These are phyloP conservation scores for Geranomyces variabilis DNA, from an alignment of 192 early-diverging fungal species.

Conservation along the genomic window DNA sequence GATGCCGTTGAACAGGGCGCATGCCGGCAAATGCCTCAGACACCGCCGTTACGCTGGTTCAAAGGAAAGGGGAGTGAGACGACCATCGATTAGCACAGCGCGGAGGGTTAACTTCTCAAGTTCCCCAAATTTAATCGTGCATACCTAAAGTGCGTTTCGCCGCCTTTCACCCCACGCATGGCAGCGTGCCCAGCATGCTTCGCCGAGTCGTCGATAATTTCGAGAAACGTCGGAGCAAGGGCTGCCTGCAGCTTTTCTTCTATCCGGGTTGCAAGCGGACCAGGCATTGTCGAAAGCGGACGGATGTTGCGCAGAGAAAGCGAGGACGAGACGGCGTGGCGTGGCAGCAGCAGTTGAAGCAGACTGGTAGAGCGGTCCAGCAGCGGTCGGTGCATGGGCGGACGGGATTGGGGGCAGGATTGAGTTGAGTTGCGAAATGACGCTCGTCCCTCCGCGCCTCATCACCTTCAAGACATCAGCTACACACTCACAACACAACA, in stretches of 20 bases:
- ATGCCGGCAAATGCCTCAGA: conserved; percentile 69
- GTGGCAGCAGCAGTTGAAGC: too few species aligned
- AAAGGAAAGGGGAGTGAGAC: too few species aligned
- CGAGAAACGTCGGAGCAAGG: conserved; percentile 61
- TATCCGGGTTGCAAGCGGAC: conserved; percentile 22
- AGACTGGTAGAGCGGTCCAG: too few species aligned
- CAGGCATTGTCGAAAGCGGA: conserved; percentile 9
- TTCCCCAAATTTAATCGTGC: neutral
- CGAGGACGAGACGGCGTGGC: too few species aligned
- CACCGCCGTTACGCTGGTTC: conserved; percentile 64
- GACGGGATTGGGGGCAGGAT: too few species aligned
- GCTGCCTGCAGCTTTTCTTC: conserved; percentile 43
- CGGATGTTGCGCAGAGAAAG: too few species aligned
- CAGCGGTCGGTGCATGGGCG: too few species aligned
- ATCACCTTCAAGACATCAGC: neutral
- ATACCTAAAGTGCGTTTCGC: conserved; percentile 84
- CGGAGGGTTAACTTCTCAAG: neutral
- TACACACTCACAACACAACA: neutral
- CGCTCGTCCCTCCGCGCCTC: too few species aligned
- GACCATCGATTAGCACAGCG: conserved; percentile 12
- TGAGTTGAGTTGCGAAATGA: too few species aligned
- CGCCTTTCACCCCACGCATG: conserved; percentile 77
- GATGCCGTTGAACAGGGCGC: conserved; percentile 36
- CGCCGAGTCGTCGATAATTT: conserved; percentile 78
- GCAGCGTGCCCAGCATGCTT: conserved; percentile 82